A percentile compares a stretch with the other conserved stretches of the same genome.
phyloP scores from a whole-genome alignment of 805 yeast species.

The Tetrapisispora fleetii region DNA sequence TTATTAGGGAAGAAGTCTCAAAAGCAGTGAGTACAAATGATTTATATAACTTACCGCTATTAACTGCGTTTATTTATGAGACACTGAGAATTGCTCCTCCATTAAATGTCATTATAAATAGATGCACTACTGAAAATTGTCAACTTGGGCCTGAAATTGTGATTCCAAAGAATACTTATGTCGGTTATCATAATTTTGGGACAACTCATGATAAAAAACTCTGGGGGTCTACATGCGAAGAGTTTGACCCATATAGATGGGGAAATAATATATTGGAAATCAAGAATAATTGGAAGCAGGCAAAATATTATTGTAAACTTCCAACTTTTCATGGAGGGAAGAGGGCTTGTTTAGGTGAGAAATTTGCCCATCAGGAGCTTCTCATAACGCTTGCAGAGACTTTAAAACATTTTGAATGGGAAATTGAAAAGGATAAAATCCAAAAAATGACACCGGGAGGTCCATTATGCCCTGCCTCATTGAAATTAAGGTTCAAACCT shows the following conservation, averaged over 20 bases:
- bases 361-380: slow-evolving; percentile 41
- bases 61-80: slow-evolving; percentile 56
- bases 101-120: slow-evolving; percentile 44
- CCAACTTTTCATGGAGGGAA: slow-evolving; percentile 52
- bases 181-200: slow-evolving; percentile 46
- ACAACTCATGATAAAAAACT: slow-evolving; percentile 36
- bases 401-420: slow-evolving; percentile 30
- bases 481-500: slow-evolving; percentile 23
- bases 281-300: slow-evolving; percentile 30
- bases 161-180: slow-evolving; percentile 42
- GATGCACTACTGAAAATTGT: slow-evolving; percentile 33
- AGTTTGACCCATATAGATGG: slow-evolving; percentile 44
- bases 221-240: slow-evolving; percentile 40
- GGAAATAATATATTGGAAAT: slow-evolving; percentile 34
- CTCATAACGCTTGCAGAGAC: slow-evolving; percentile 33
- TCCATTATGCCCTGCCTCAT: slow-evolving; percentile 40
- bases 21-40: slow-evolving; percentile 23
- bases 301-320: slow-evolving; percentile 38
- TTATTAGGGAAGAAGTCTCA: slow-evolving; percentile 38
- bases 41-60: slow-evolving; percentile 45
- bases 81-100: slow-evolving; percentile 47
- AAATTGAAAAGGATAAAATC: slow-evolving; percentile 36
- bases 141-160: slow-evolving; percentile 34
- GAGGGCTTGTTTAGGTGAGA: slow-evolving; percentile 53
- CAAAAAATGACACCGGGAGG: slow-evolving; percentile 49